Conservation (phyloP, 257 asterid genomes). For the Penstemon davidsonii region DNA sequence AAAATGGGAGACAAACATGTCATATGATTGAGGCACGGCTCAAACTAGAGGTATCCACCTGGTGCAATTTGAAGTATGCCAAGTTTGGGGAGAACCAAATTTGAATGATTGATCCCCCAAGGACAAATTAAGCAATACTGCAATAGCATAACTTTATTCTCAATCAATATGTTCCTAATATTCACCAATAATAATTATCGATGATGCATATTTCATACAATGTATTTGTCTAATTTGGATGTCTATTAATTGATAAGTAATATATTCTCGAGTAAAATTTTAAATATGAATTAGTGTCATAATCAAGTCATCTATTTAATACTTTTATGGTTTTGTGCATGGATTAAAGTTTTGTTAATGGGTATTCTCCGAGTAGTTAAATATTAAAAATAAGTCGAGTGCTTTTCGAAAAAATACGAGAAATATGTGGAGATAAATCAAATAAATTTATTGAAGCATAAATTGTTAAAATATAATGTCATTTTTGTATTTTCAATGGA, state of each 20-base stretch:
- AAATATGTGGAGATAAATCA: no score
- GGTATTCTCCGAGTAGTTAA: no score
- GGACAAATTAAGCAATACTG: neutral
- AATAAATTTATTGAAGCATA: no score
- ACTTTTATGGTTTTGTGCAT: neutral
- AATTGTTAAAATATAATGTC: no score
- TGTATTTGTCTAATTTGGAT: neutral
- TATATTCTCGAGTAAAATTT: neutral
- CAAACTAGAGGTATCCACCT: slow-evolving; percentile 22
- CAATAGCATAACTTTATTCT: neutral
- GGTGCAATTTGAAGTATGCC: slow-evolving; percentile 21
- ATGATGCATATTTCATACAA: neutral
- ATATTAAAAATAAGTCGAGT: no score
- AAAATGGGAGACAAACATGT: neutral
- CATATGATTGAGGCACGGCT: neutral
- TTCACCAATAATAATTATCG: neutral
- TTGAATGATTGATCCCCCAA: slow-evolving; percentile 29
- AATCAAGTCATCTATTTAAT: neutral
- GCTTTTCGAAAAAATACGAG: no score
- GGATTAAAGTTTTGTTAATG: no score
- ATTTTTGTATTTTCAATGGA: no score
- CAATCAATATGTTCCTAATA: slow-evolving; percentile 18
- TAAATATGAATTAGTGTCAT: neutral
- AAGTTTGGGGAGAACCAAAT: slow-evolving; percentile 32
- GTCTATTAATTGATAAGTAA: neutral